Conservation (phyloP, 371 early-diverging fungal genomes). For the Umbelopsis sp. region DNA sequence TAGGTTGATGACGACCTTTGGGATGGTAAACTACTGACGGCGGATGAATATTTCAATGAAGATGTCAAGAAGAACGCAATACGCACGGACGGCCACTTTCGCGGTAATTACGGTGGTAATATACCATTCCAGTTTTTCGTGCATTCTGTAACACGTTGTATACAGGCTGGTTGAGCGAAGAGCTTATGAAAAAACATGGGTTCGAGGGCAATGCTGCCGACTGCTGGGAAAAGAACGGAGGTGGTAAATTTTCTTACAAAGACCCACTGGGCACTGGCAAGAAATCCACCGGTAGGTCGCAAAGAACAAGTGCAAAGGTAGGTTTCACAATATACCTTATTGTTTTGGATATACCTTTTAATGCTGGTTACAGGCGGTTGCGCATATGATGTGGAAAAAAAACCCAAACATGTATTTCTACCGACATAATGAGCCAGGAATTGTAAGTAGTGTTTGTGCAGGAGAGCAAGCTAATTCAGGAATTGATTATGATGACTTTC, state of each 20-base stretch:
- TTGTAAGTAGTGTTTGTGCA: conserved; percentile 35
- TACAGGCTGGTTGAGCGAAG: conserved; percentile 63
- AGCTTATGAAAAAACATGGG: conserved; percentile 59
- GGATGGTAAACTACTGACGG: conserved; percentile 50
- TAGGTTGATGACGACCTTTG: conserved; percentile 39
- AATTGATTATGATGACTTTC: neutral
- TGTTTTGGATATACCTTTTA: conserved; percentile 18
- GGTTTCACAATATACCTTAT: conserved; percentile 32
- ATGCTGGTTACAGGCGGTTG: conserved; percentile 34
- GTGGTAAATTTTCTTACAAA: conserved; percentile 70
- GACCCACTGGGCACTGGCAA: conserved; percentile 60
- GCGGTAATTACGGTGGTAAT: conserved; percentile 4
- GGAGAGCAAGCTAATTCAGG: no score
- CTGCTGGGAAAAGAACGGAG: conserved; percentile 78
- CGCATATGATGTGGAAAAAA: conserved; percentile 70
- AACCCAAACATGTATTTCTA: conserved; percentile 79
- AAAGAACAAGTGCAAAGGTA: conserved; percentile 41
- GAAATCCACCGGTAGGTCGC: conserved; percentile 28
- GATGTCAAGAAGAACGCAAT: conserved; percentile 55
- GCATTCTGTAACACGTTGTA: neutral
- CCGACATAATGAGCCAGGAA: conserved; percentile 74
- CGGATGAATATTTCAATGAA: conserved; percentile 60
- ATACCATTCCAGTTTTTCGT: neutral
- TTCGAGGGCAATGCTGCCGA: conserved; percentile 62
- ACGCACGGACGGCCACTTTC: conserved; percentile 63